A percentile compares a stretch with the other conserved stretches of the same genome.
phyloP scores from a whole-genome alignment of 441 rosid species.

The Sinapis alba region DNA sequence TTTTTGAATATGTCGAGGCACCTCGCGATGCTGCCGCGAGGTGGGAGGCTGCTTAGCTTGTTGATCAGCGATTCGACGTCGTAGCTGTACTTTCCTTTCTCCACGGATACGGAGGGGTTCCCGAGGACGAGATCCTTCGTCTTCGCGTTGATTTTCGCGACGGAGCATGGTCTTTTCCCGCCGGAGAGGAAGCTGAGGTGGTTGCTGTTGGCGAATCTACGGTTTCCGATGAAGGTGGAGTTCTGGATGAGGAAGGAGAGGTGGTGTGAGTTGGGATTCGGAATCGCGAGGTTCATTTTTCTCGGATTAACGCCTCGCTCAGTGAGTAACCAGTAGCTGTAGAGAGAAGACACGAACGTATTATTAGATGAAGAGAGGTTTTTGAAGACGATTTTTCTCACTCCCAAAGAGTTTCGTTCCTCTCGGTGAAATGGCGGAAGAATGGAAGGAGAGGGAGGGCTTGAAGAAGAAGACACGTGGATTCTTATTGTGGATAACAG shows the following conservation, averaged over 20 bases:
- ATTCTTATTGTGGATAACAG: constrained; percentile 53
- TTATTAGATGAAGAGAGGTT: neutral
- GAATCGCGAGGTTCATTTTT: constrained; percentile 60
- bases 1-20: constrained; percentile 81
- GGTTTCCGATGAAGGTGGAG: constrained; percentile 36
- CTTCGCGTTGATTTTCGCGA: constrained; percentile 51
- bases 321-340: neutral
- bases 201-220: constrained; percentile 41
- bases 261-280: constrained; percentile 46
- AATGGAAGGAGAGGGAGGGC: constrained; percentile 15
- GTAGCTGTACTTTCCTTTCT: constrained; percentile 92
- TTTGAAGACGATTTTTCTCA: constrained; percentile 16
- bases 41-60: constrained; percentile 93
- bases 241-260: constrained; percentile 43
- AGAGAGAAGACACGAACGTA: neutral
- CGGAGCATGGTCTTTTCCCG: constrained; percentile 27
- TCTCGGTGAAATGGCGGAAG: constrained; percentile 34
- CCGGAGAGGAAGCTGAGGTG: constrained; percentile 42
- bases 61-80: constrained; percentile 93
- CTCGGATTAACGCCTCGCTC: neutral
- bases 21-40: constrained; percentile 94
- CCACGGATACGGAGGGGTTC: constrained; percentile 73
- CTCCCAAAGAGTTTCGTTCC: neutral
- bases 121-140: constrained; percentile 71
- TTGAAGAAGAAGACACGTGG: constrained; percentile 55